Conservation (phyloP, 2,329 filamentous ascomycete species). For the Diaporthe capsici region DNA sequence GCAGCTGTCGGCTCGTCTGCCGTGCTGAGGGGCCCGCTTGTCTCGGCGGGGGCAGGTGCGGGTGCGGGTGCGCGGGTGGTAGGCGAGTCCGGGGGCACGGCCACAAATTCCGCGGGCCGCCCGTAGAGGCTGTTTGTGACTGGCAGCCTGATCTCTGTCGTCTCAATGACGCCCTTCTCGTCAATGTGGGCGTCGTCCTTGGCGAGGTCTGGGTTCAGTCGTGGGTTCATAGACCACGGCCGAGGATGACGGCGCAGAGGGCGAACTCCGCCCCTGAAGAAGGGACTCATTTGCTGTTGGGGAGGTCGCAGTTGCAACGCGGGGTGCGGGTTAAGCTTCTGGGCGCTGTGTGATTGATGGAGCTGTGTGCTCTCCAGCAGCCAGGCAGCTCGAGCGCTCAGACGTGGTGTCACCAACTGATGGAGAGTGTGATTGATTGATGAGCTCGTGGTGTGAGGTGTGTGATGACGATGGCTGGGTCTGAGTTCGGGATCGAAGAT, state of each 20-base stretch:
- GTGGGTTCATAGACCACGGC: constrained; percentile 40
- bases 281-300: constrained; percentile 40
- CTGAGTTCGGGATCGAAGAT: constrained; percentile 3
- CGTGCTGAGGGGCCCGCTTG: background rate
- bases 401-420: background rate
- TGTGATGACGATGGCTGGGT: constrained; percentile 19
- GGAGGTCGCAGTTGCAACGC: constrained; percentile 1
- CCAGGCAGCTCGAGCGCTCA: constrained; percentile 4
- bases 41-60: background rate
- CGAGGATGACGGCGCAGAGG: constrained; percentile 38
- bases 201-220: constrained; percentile 39
- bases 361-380: background rate
- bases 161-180: constrained; percentile 27
- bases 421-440: background rate
- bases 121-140: constrained; percentile 40
- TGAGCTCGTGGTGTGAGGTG: background rate
- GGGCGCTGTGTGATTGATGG: constrained; percentile 6
- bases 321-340: background rate
- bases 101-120: constrained; percentile 3
- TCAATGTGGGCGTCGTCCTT: constrained; percentile 18
- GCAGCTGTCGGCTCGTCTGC: background rate
- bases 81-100: constrained; percentile 15
- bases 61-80: constrained; percentile 1
- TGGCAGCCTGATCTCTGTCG: constrained; percentile 35
- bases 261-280: constrained; percentile 40